Conservation (phyloP, 164 flowering plant species). For the Vitis riparia region DNA sequence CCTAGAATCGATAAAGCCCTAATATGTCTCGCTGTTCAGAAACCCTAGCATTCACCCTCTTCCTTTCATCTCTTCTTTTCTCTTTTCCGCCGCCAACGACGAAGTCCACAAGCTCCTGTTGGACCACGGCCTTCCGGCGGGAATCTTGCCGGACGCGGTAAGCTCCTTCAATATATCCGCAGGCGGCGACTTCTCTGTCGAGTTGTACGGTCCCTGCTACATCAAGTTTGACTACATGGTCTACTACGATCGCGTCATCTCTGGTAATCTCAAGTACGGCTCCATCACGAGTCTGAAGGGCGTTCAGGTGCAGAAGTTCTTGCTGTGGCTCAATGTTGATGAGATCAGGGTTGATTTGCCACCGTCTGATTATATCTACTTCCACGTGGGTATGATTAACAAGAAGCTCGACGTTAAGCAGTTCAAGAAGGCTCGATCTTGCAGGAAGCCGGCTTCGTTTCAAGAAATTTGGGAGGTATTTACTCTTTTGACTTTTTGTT, state of each 20-base stretch:
- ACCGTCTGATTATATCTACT: not conserved
- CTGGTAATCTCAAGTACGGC: not conserved
- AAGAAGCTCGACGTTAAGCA: constrained; percentile 3
- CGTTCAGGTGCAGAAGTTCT: not conserved
- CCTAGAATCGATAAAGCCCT: too few relatives aligned
- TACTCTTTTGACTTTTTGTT: too few relatives aligned
- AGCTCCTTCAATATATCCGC: not conserved
- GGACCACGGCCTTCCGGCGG: not conserved
- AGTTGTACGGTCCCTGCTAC: not conserved
- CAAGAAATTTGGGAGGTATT: too few relatives aligned
- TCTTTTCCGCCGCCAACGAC: too few relatives aligned
- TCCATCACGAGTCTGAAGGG: not conserved
- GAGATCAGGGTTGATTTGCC: constrained; percentile 5
- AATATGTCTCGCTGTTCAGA: too few relatives aligned
- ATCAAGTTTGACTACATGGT: constrained; percentile 1
- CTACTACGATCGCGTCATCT: not conserved
- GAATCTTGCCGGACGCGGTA: not conserved
- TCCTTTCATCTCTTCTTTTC: too few relatives aligned
- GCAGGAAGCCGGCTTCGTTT: not conserved
- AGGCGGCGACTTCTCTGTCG: not conserved
- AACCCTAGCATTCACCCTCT: too few relatives aligned
- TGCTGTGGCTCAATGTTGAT: not conserved
- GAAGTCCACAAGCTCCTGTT: not conserved
- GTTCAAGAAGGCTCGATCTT: not conserved
- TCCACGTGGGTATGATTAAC: constrained; percentile 1